Percentiles rank a stretch among this genome's conserved stretches.
These are phyloP conservation scores for Trematosphaeria pertusa DNA, from an alignment of 2,329 filamentous ascomycete genomes.

Conservation along the genomic window DNA sequence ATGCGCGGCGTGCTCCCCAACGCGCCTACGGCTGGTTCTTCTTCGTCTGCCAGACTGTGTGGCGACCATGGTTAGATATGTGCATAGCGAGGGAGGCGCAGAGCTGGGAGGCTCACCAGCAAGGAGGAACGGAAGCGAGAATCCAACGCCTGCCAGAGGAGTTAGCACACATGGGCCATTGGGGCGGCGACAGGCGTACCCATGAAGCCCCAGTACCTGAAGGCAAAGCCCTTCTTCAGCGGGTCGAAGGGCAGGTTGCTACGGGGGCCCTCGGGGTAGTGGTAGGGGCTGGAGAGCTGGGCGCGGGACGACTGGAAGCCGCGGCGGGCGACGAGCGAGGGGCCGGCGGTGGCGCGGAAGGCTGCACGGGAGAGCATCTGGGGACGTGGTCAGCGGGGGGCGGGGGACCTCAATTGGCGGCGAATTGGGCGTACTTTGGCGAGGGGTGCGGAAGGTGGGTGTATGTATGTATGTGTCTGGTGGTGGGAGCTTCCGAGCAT, in stretches of 20 bases:
- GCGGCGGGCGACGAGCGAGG: conserved; percentile 79
- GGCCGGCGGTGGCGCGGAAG: conserved; percentile 66
- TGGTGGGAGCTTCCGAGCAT: conserved; percentile 10
- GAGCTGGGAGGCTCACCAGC: conserved; percentile 60
- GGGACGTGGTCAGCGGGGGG: conserved; percentile 42
- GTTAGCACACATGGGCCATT: conserved; percentile 46
- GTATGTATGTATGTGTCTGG: conserved; percentile 21
- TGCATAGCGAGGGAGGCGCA: neutral
- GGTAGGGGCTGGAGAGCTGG: conserved; percentile 89
- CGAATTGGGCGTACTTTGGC: conserved; percentile 35
- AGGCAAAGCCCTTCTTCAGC: conserved; percentile 80
- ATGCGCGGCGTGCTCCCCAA: conserved; percentile 16
- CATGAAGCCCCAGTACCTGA: conserved; percentile 85
- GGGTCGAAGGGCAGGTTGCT: conserved; percentile 98
- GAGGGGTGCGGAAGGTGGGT: conserved; percentile 31
- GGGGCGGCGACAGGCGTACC: conserved; percentile 55
- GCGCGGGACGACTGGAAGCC: conserved; percentile 91
- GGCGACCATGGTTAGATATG: conserved; percentile 25
- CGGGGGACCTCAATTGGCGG: conserved; percentile 40
- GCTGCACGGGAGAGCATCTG: conserved; percentile 80
- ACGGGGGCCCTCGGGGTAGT: conserved; percentile 96
- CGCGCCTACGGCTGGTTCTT: conserved; percentile 59
- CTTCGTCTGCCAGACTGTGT: conserved; percentile 70
- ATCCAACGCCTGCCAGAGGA: conserved; percentile 61
- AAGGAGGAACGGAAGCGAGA: conserved; percentile 66